Base-by-base conservation (phyloP, 75 land plant species). In the Sequoiadendron giganteum region DNA sequence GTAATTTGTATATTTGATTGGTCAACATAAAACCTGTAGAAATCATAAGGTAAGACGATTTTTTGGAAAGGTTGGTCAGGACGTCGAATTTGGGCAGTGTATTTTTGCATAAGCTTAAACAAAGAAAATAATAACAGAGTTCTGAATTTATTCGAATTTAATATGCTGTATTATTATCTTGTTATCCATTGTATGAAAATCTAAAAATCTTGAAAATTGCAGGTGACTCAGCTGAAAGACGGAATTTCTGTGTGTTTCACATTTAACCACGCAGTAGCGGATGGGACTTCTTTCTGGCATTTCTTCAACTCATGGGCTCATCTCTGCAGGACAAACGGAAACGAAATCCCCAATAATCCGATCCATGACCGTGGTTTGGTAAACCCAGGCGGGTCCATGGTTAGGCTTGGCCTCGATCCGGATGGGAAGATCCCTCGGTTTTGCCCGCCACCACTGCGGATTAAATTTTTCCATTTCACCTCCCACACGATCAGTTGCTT, bases 231-330 rank as follows among this genome's bases (percentile, higher is more conserved):
- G 88, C 81, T 90, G 19, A 70, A 30, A 19, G 94, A 90, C 72
- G 94, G 94, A 14, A 73, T 94, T 13, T 92, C 93, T 86, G 75
- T 95, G n/a, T 94, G 94, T 0, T 86, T 89, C 87, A 49, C 97
- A 47, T 82, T 90, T 52, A 94, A 92, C 87, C 97, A 94, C 83
- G 89, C 93, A 30, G 88, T 92, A n/a, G 65, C 75, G 30, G 95
- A 95, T 80, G 95, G 95, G 3, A 88, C 89, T 6, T 94, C 97
- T 5, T 88, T 93, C 82, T 95, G 95, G 97, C 92, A 95, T 82
- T 95, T 95, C 90, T 87, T 95, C 86, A 93, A 90, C 73, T 85
- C 93, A 4, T 95, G 93, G 87, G 93, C 97, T 3, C 93, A 94
- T 83, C 76, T 93, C 32, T 55, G 86, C 45, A 32, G 90, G 6